Evolutionary conservation across 352 stramenopile genomes (phyloP).

Genomic region (Phytophthora parvispora): DNA sequence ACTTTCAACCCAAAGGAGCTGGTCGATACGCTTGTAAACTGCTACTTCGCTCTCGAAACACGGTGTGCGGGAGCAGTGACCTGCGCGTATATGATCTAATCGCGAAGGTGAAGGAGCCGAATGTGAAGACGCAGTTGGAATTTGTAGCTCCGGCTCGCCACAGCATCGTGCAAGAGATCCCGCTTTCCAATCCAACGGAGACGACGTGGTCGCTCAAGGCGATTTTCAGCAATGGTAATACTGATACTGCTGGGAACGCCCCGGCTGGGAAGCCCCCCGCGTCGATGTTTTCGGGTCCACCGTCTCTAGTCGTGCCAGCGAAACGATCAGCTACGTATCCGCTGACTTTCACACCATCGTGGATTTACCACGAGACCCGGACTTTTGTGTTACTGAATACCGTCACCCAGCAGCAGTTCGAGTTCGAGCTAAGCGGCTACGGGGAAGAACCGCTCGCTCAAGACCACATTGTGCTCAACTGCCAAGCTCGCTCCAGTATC

Average conservation of each 20-base stretch:
- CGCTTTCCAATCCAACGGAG: slow-evolving; percentile 90
- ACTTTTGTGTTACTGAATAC: slow-evolving; percentile 87
- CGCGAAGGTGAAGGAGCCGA: slow-evolving; percentile 88
- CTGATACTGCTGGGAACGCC: slow-evolving; percentile 17
- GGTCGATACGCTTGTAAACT: slow-evolving; percentile 81
- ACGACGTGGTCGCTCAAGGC: slow-evolving; percentile 87
- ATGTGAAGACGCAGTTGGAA: slow-evolving; percentile 88
- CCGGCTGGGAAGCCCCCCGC: slow-evolving; percentile 6
- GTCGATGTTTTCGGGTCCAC: slow-evolving; percentile 78
- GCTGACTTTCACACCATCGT: slow-evolving; percentile 86
- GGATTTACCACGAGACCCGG: slow-evolving; percentile 79
- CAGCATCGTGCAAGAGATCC: slow-evolving; percentile 93
- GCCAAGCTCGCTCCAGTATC: slow-evolving; percentile 89
- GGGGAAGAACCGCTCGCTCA: slow-evolving; percentile 93
- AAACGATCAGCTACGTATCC: slow-evolving; percentile 81
- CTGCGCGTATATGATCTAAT: slow-evolving; percentile 88
- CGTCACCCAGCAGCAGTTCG: slow-evolving; percentile 87
- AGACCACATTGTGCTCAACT: slow-evolving; percentile 88
- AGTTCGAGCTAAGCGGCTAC: slow-evolving; percentile 89
- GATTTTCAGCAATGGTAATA: slow-evolving; percentile 48
- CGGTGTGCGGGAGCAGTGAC: slow-evolving; percentile 74
- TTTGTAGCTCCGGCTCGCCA: slow-evolving; percentile 91
- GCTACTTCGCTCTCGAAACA: slow-evolving; percentile 67
- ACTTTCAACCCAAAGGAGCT: slow-evolving; percentile 81
- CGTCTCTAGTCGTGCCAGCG: slow-evolving; percentile 71